phyloP scores from a whole-genome alignment of 2,329 filamentous ascomycete species.

The Orbilia oligospora region DNA sequence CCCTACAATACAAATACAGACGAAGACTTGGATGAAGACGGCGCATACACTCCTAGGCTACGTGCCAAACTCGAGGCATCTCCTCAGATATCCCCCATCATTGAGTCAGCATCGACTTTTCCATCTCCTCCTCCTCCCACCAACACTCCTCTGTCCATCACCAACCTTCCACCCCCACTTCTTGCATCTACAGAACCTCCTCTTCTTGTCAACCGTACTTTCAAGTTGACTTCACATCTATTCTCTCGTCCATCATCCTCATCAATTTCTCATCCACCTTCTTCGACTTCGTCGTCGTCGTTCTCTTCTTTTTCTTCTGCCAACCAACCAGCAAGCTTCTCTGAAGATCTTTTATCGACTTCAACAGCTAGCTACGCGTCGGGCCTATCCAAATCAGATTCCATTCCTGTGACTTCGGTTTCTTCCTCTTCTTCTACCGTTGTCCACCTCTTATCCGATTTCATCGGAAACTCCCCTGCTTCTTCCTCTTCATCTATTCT shows the following conservation, averaged over 20 bases:
- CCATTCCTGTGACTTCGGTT: neutral
- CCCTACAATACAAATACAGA: slow-evolving; percentile 9
- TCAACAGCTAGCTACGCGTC: neutral
- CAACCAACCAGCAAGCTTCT: neutral
- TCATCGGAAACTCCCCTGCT: neutral
- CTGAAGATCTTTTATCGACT: neutral
- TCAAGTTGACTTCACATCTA: slow-evolving; percentile 15
- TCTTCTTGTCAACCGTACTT: slow-evolving; percentile 25
- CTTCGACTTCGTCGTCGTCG: neutral
- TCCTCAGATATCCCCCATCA: slow-evolving; percentile 42
- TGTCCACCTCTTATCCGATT: neutral
- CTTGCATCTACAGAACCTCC: slow-evolving; percentile 20
- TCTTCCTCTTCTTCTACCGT: neutral
- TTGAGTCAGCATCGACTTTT: slow-evolving; percentile 24
- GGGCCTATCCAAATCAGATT: neutral
- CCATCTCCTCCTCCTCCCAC: neutral
- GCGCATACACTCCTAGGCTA: slow-evolving; percentile 48
- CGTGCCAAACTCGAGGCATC: slow-evolving; percentile 55
- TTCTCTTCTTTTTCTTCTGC: neutral
- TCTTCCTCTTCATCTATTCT: neutral
- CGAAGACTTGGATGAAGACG: slow-evolving; percentile 43
- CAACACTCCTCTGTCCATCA: neutral
- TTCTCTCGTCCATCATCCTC: slow-evolving; percentile 11
- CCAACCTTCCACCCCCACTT: neutral
- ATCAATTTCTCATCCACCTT: neutral